phyloP scores from a whole-genome alignment of 1,139 yeast species.

The Debaryomycetaceae sp. region DNA sequence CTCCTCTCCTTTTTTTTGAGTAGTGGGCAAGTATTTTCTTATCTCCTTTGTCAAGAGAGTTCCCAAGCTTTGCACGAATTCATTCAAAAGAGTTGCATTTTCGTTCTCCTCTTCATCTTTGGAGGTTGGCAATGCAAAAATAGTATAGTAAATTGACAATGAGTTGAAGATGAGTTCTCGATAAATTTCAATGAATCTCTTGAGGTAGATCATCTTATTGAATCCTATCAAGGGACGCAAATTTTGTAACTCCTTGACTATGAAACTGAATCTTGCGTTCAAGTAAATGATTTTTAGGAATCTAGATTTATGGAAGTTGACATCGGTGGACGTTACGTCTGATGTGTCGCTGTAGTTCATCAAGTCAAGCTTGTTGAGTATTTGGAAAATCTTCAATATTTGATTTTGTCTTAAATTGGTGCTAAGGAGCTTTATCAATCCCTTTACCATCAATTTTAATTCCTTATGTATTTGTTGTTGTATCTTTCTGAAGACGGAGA shows the following conservation, averaged over 20 bases:
- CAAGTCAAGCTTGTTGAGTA: conserved; percentile 60
- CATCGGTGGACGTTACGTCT: conserved; percentile 6
- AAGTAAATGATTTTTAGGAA: conserved; percentile 47
- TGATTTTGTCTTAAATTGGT: conserved; percentile 78
- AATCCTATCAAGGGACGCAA: conserved; percentile 50
- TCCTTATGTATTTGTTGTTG: conserved; percentile 54
- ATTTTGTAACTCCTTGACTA: conserved; percentile 54
- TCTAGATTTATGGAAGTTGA: conserved; percentile 15
- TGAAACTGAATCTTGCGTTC: conserved; percentile 58
- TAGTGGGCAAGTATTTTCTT: conserved; percentile 24
- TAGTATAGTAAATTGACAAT: conserved; percentile 60
- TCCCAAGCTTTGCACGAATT: conserved; percentile 33
- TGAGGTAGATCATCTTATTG: conserved; percentile 63
- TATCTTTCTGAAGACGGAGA: conserved; percentile 53
- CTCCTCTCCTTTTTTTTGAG: conserved; percentile 11
- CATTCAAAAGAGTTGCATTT: conserved; percentile 26
- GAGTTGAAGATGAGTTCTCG: conserved; percentile 80
- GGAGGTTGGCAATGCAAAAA: conserved; percentile 39
- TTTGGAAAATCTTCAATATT: conserved; percentile 73
- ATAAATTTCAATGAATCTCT: conserved; percentile 75
- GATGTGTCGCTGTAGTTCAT: conserved; percentile 10
- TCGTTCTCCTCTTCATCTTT: conserved; percentile 14
- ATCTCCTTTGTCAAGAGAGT: conserved; percentile 24
- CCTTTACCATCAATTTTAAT: conserved; percentile 61
- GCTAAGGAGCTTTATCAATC: conserved; percentile 63